Evolutionary conservation across 768 basidiomycete species (phyloP), one percentile per base, ranked within the genome.

Genomic region (Amanita exitialis): DNA sequence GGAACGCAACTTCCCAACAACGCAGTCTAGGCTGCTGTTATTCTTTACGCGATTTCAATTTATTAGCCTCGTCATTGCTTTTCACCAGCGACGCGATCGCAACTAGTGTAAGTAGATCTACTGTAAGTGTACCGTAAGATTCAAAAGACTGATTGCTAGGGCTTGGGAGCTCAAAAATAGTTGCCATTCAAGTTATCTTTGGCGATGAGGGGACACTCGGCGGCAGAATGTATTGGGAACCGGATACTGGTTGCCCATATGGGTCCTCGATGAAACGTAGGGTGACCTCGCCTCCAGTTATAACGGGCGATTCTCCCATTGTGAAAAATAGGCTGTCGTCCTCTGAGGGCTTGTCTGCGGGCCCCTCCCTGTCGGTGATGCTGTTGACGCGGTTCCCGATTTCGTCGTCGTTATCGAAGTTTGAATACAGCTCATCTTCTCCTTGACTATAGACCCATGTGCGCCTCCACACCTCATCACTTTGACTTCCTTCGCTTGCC

Each of bases 241-340:
- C 25, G n/a, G 30, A 25, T 13, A 28, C 16, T 30, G 20, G 30
- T 23, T 13, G 15, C 23, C 35, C 42, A 37, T 35, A 23, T 5
- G 41, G 50, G 16, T 36, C 34, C 35, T 51, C 42, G 21, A 51
- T 42, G 23, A 51, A 51, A 12, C 35, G 42, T 7, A 51, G 23
- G 6, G 50, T 51, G 15, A 51, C 42, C 42, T 51, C 42, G 8
- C 28, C 50, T 21, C 20, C 16, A 23, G 23, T 23, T 12, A 25
- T n/a, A 21, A 36, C 16, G 7, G 49, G 49, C 9, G 50, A 44
- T 15, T 51, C 50, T 4, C 32, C 41, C 21, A 51, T 44, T 21
- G 41, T 51, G 23, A 51, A 44, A 23, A 36, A 51, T 9, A 51
- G 42, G 13, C 28, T 25, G 10, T 43, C 39, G 10, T 30, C 4